Base-by-base conservation (phyloP, 2,329 filamentous ascomycete species). In the Penicillium sp. region DNA sequence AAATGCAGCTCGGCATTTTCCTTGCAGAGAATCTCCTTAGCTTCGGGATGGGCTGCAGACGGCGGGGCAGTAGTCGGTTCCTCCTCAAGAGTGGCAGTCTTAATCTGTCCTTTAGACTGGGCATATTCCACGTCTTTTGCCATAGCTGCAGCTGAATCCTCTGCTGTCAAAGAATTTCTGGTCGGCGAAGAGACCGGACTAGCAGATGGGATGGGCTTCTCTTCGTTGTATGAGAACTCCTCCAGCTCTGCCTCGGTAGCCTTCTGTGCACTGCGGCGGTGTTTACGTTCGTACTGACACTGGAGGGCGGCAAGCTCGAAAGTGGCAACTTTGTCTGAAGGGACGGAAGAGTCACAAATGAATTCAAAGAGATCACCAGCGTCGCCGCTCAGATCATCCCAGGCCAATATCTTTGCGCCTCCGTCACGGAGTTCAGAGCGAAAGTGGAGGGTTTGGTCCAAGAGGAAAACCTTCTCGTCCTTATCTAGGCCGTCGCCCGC, bases 201-300 rank as follows among this genome's bases (percentile, higher is more conserved):
- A 6, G 85, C 85, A 61, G 81, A 78, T 2, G 85, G 86, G 23
- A 88, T 84, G 0, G 83, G 79, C 41, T 81, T 79, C 68, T 88
- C 84, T 69, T 82, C 77, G 49, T 80, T 80, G 71, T 97, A 97
- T 17, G 88, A 85, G 68, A 99, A 97, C 66, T 95, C 86, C 60
- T 85, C 77, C 5, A 97, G 82, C 62, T 99, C 91, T 61, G 86
- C 81, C 57, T 92, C 88, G 9, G 91, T 91, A 1, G 94, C 94
- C 49, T 87, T 88, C 46, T 91, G 87, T 67, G 91, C 85, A 40
- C 86, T 88, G 70, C 88, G 89, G 62, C 91, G 86, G 75, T 94
- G 95, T 75, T 96, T 97, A 70, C 93, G 86, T 79, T 99, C 94
- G 88, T 95, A 99, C 76, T 99, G 94, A 74, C 94, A 97, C 84